Conservation (phyloP, 139 green algal genomes). For the Chlamydomonas schloesseri region DNA sequence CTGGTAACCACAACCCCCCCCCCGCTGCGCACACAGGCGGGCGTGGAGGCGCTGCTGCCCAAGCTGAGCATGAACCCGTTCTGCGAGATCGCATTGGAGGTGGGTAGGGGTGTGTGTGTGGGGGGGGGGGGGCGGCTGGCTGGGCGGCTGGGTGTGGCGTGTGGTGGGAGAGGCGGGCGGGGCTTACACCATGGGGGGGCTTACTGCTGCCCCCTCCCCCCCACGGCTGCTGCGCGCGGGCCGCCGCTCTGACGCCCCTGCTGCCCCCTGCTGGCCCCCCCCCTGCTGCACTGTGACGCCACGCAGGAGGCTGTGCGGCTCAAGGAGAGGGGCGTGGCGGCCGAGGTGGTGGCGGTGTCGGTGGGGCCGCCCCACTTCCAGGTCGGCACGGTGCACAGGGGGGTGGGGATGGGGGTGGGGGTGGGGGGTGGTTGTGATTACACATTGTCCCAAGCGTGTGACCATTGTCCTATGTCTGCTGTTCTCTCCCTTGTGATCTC, state of each 20-base stretch:
- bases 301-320: slow-evolving; percentile 89
- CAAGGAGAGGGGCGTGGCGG: slow-evolving; percentile 78
- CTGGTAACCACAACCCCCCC: too few species aligned
- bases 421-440: neutral
- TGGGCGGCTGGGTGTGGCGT: neutral
- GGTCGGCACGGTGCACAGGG: slow-evolving; percentile 49
- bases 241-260: too few species aligned
- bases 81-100: slow-evolving; percentile 96
- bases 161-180: too few species aligned
- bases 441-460: too few species aligned
- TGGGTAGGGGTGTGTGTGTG: slow-evolving; percentile 33
- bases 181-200: too few species aligned
- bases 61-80: slow-evolving; percentile 98
- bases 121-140: neutral
- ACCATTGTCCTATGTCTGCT: too few species aligned
- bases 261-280: too few species aligned
- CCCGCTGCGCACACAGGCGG: slow-evolving; percentile 71
- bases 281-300: neutral
- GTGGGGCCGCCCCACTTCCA: slow-evolving; percentile 81
- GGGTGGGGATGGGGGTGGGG: neutral
- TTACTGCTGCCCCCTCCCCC: too few species aligned
- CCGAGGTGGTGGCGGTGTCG: slow-evolving; percentile 89
- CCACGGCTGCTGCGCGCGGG: too few species aligned
- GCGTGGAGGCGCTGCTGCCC: slow-evolving; percentile 84
- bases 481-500: too few species aligned